phyloP scores from a whole-genome alignment of 495 filamentous ascomycete genomes.

The Xylaria longipes region DNA sequence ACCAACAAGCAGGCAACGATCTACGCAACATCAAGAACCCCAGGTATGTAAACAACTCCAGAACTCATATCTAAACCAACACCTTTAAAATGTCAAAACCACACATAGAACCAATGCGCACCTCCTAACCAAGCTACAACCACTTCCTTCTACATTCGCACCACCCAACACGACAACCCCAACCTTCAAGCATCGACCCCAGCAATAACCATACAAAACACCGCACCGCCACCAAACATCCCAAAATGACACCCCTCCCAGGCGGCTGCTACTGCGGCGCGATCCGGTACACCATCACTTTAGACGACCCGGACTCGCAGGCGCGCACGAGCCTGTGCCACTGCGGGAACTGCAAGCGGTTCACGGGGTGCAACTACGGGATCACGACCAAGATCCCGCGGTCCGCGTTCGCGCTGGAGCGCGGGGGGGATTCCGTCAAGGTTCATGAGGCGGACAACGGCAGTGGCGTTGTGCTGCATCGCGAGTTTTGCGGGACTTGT shows the following conservation, averaged over 20 bases:
- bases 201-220: background rate
- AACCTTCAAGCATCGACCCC: background rate
- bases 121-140: background rate
- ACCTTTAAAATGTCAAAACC: background rate
- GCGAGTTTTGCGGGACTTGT: slow-evolving; percentile 70
- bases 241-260: slow-evolving; percentile 36
- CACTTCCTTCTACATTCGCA: background rate
- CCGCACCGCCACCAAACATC: background rate
- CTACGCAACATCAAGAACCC: background rate
- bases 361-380: slow-evolving; percentile 69
- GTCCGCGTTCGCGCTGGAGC: slow-evolving; percentile 48
- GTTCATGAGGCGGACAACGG: slow-evolving; percentile 65
- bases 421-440: slow-evolving; percentile 43
- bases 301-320: slow-evolving; percentile 53
- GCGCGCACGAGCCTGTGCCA: slow-evolving; percentile 71
- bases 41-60: background rate
- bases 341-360: slow-evolving; percentile 67
- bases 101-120: background rate
- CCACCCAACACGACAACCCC: background rate
- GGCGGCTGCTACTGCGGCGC: slow-evolving; percentile 52
- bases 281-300: slow-evolving; percentile 45
- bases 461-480: slow-evolving; percentile 57
- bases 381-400: slow-evolving; percentile 67
- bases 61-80: background rate
- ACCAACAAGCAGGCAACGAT: slow-evolving; percentile 1